Evolutionary conservation across 768 basidiomycete species (phyloP).

Genomic region (Dentipellis fragilis): DNA sequence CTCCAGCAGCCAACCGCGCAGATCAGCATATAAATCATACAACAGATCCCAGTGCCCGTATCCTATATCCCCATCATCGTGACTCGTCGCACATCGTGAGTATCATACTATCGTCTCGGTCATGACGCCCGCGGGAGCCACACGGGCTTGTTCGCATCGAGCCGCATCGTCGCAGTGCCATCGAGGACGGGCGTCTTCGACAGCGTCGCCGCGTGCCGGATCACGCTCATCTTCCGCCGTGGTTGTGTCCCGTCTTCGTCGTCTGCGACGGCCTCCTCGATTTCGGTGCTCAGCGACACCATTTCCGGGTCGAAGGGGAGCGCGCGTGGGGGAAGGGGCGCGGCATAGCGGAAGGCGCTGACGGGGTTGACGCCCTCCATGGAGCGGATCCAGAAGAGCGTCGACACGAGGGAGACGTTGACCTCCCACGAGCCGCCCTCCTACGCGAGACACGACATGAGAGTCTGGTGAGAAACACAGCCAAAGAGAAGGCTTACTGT

Average conservation of each 20-base stretch:
- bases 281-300: conserved; percentile 16
- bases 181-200: conserved; percentile 9
- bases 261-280: conserved; percentile 7
- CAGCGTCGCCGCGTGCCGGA: conserved; percentile 11
- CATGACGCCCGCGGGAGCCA: conserved; percentile 18
- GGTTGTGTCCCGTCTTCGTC: neutral
- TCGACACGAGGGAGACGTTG: conserved; percentile 45
- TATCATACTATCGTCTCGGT: neutral
- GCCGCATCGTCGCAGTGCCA: conserved; percentile 11
- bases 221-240: conserved; percentile 2
- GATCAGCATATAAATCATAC: too few species aligned
- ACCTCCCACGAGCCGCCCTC: conserved; percentile 56
- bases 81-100: neutral
- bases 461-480: neutral
- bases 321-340: conserved; percentile 27
- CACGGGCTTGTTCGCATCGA: conserved; percentile 14
- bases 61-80: too few species aligned
- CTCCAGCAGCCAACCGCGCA: too few species aligned
- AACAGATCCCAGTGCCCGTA: too few species aligned
- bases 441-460: conserved; percentile 19
- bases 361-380: conserved; percentile 34
- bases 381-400: conserved; percentile 47
- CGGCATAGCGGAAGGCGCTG: conserved; percentile 30
- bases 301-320: conserved; percentile 30
- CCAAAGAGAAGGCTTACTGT: conserved; percentile 24